Percentiles rank a stretch among this genome's conserved stretches.
Evolutionary conservation across 495 filamentous ascomycete genomes (phyloP).

Genomic region (Neurospora intermedia): DNA sequence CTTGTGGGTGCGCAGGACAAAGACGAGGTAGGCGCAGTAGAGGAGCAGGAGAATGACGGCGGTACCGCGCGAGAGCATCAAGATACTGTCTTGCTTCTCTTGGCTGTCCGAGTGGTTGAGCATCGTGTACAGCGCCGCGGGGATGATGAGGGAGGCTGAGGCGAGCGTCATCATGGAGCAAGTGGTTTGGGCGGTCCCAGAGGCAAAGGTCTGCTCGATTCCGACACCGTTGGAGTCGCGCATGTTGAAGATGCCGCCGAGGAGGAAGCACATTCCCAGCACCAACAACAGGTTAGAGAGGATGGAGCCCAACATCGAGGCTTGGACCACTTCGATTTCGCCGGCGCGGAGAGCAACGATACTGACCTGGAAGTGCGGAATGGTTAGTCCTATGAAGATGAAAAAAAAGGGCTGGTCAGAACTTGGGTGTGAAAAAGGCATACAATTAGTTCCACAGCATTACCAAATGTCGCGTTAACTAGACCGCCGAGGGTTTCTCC

Average conservation of each 20-base stretch:
- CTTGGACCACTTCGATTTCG: conserved; percentile 90
- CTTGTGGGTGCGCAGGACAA: conserved; percentile 78
- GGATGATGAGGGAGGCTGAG: conserved; percentile 85
- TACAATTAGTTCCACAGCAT: conserved; percentile 97
- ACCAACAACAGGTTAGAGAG: conserved; percentile 93
- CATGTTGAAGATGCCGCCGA: conserved; percentile 61
- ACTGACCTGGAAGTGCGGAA: conserved; percentile 55
- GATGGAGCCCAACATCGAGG: conserved; percentile 95
- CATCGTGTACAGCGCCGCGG: conserved; percentile 54
- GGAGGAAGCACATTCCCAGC: conserved; percentile 91
- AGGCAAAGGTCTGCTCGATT: conserved; percentile 68
- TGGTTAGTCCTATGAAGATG: conserved; percentile 9
- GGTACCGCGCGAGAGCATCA: conserved; percentile 81
- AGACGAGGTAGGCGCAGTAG: conserved; percentile 83
- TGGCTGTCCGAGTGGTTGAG: conserved; percentile 23
- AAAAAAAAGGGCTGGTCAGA: conserved; percentile 9
- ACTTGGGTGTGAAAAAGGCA: conserved; percentile 19
- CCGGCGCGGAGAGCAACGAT: conserved; percentile 78
- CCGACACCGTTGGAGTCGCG: conserved; percentile 29
- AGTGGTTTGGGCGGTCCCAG: conserved; percentile 85
- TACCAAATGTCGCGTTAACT: conserved; percentile 93
- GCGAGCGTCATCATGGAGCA: conserved; percentile 92
- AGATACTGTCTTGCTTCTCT: conserved; percentile 52
- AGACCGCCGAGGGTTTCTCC: conserved; percentile 87
- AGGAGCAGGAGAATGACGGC: conserved; percentile 79